phyloP scores from a whole-genome alignment of 2,329 filamentous ascomycete genomes.

The Stachybotrys elegans region DNA sequence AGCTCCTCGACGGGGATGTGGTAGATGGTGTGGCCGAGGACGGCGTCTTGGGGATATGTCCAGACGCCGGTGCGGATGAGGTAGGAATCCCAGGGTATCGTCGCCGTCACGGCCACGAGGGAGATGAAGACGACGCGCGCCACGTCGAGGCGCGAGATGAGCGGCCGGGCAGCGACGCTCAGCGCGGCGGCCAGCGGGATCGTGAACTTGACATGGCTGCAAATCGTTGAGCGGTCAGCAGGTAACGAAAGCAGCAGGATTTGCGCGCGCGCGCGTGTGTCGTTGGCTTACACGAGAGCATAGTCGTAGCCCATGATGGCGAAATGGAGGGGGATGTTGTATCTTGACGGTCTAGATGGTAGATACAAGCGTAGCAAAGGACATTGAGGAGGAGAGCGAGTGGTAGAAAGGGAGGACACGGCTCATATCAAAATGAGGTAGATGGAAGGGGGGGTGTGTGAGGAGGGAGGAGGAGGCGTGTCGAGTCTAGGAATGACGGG shows the following conservation, averaged over 20 bases:
- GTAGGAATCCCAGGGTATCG: conserved; percentile 74
- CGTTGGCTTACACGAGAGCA: conserved; percentile 17
- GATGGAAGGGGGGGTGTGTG: too few species aligned
- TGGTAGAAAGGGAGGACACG: too few species aligned
- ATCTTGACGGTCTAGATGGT: too few species aligned
- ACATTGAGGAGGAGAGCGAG: too few species aligned
- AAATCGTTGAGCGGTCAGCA: background rate
- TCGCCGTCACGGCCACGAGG: conserved; percentile 53
- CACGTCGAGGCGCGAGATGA: conserved; percentile 13
- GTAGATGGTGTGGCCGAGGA: conserved; percentile 57
- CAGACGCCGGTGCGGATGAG: conserved; percentile 64
- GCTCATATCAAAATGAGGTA: too few species aligned
- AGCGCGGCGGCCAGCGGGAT: conserved; percentile 13
- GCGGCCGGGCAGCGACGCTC: conserved; percentile 10
- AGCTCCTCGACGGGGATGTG: conserved; percentile 67
- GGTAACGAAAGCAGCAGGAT: background rate
- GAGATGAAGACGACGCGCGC: conserved; percentile 13
- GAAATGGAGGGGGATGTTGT: conserved; percentile 9
- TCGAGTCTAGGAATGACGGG: too few species aligned
- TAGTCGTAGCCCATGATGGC: conserved; percentile 15
- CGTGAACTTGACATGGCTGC: conserved; percentile 16
- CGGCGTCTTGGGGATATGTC: conserved; percentile 63
- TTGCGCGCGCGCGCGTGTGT: background rate
- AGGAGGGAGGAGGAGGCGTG: too few species aligned
- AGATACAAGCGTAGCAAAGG: too few species aligned